A percentile compares a stretch with the other conserved stretches of the same genome.
Conservation (phyloP, 2,329 filamentous ascomycete species). For the Aureobasidium sp. region DNA sequence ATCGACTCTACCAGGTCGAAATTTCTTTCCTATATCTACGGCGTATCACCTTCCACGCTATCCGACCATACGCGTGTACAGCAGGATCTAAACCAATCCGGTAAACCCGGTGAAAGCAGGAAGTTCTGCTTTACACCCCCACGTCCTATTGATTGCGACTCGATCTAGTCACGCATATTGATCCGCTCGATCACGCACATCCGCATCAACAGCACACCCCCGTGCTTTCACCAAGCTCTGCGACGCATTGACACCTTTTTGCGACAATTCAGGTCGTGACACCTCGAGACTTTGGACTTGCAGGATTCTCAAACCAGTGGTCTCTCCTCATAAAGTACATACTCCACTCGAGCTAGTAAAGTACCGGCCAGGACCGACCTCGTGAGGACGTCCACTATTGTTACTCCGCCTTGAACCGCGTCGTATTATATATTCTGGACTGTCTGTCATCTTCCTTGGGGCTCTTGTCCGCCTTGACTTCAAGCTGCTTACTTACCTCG, state of each 20-base stretch:
- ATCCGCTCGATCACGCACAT: slow-evolving; percentile 8
- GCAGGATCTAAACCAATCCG: not conserved
- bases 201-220: not conserved
- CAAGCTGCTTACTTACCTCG: not conserved
- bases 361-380: not conserved
- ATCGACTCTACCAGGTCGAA: not conserved
- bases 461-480: not conserved
- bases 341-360: not conserved
- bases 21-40: not conserved
- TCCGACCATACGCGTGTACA: not conserved
- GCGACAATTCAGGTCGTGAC: slow-evolving; percentile 1
- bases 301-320: not conserved
- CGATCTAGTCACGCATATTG: slow-evolving; percentile 7
- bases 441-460: not conserved
- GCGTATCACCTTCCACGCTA: not conserved
- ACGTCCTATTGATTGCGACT: not conserved
- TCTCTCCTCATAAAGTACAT: not conserved
- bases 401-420: not conserved
- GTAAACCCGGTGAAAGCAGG: not conserved
- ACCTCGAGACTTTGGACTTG: slow-evolving; percentile 6
- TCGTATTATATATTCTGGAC: not conserved
- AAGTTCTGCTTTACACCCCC: slow-evolving; percentile 2
- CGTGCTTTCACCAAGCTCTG: not conserved
- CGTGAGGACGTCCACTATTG: not conserved
- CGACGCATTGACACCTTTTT: not conserved